These are phyloP conservation scores for Dendrostoma leiphaemia DNA, from an alignment of 2,329 filamentous ascomycete species.

Conservation along the genomic window DNA sequence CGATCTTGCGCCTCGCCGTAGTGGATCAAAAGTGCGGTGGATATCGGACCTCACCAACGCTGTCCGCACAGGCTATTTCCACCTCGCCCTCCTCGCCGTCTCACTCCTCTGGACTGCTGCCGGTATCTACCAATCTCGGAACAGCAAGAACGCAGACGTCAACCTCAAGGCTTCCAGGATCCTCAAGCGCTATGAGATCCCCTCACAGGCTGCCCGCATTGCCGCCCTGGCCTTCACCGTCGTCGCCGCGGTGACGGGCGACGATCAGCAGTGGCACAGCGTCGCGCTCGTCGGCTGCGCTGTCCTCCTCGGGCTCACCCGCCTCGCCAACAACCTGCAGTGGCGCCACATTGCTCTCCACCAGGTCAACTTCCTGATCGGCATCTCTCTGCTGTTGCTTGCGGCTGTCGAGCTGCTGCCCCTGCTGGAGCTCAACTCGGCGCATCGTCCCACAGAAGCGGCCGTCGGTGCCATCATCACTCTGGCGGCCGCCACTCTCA, in stretches of 20 bases:
- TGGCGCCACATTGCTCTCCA: constrained; percentile 18
- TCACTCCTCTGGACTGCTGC: constrained; percentile 12
- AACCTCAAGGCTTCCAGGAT: constrained; percentile 10
- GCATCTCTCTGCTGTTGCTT: constrained; percentile 8
- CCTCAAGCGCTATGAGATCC: constrained; percentile 14
- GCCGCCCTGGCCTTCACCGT: constrained; percentile 10
- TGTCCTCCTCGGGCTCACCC: constrained; percentile 10
- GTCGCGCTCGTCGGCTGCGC: constrained; percentile 10
- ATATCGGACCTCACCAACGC: not conserved
- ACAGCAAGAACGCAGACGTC: not conserved
- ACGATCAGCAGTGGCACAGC: constrained; percentile 9
- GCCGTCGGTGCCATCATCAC: constrained; percentile 33
- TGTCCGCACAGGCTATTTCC: constrained; percentile 7
- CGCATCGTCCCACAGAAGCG: constrained; percentile 26
- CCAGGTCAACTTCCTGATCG: constrained; percentile 16
- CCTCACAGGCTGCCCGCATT: constrained; percentile 10
- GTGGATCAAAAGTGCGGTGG: constrained; percentile 12
- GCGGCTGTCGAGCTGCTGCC: constrained; percentile 21
- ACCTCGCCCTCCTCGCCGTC: constrained; percentile 6
- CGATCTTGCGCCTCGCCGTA: not conserved
- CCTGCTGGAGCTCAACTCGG: constrained; percentile 17
- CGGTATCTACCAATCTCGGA: not conserved
- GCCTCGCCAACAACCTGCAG: constrained; percentile 7
- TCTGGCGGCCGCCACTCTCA: constrained; percentile 34
- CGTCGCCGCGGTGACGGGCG: constrained; percentile 6